Evolutionary conservation across 208 protist species (phyloP).

Genomic region (Spongospora subterranea): DNA sequence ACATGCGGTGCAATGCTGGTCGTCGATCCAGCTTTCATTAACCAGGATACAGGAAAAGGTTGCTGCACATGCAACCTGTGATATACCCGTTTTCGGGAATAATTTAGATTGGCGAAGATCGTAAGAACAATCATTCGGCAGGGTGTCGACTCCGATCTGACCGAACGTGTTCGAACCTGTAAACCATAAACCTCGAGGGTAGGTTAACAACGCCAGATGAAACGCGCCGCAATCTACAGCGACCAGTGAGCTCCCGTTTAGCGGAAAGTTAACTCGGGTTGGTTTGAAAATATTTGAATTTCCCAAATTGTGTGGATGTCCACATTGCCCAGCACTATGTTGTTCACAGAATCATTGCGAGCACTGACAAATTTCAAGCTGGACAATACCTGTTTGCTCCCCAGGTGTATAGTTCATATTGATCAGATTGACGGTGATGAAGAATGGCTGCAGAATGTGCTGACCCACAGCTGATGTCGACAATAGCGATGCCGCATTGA

Average conservation of each 20-base stretch:
- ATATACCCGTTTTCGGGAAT: background rate
- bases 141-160: background rate
- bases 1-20: constrained; percentile 19
- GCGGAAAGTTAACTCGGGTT: background rate
- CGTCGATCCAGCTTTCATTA: constrained; percentile 61
- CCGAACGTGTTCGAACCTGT: background rate
- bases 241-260: background rate
- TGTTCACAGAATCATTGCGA: background rate
- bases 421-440: background rate
- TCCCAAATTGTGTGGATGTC: background rate
- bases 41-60: background rate
- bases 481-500: background rate
- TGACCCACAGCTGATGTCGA: constrained; percentile 6
- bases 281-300: background rate
- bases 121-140: background rate
- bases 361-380: background rate
- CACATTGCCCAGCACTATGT: background rate
- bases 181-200: background rate
- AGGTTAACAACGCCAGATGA: background rate
- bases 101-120: background rate
- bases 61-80: background rate
- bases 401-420: constrained; percentile 25
- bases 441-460: constrained; percentile 12
- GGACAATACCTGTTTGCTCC: constrained; percentile 37
- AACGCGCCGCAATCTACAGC: background rate